phyloP scores from a whole-genome alignment of 257 asterid genomes.

The Avicennia marina region DNA sequence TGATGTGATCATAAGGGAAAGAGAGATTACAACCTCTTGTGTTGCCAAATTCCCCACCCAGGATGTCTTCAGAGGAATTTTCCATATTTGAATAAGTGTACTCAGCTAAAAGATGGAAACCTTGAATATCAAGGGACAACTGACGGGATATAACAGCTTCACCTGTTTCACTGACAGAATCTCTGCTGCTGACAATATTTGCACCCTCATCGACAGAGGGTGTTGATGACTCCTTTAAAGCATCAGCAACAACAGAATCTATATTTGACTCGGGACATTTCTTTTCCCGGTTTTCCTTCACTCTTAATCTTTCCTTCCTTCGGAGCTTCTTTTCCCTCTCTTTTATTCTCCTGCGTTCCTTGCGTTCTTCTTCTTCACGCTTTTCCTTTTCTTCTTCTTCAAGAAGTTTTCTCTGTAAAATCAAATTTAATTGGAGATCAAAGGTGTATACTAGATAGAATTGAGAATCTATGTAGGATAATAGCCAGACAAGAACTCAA shows the following conservation, averaged over 20 bases:
- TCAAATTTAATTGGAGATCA: conserved; percentile 24
- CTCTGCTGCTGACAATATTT: conserved; percentile 34
- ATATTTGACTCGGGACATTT: conserved; percentile 38
- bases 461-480: conserved; percentile 10
- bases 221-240: conserved; percentile 36
- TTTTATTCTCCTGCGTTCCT: conserved; percentile 70
- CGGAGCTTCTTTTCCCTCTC: conserved; percentile 92
- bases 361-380: conserved; percentile 85
- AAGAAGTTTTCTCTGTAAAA: conserved; percentile 78
- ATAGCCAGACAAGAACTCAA: conserved; percentile 17
- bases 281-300: conserved; percentile 70
- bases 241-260: conserved; percentile 33
- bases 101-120: conserved; percentile 45
- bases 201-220: conserved; percentile 38
- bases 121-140: conserved; percentile 48
- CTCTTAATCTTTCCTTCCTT: conserved; percentile 87
- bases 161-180: conserved; percentile 41
- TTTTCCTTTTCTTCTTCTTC: conserved; percentile 99
- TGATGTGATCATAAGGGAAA: conserved; percentile 36
- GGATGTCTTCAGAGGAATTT: conserved; percentile 41
- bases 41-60: conserved; percentile 40
- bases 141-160: conserved; percentile 51
- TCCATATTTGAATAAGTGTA: conserved; percentile 39
- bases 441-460: conserved; percentile 11
- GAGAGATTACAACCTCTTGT: conserved; percentile 42